Base-by-base conservation (phyloP, 2,329 filamentous ascomycete genomes). In the Plenodomus tracheiphilus region DNA sequence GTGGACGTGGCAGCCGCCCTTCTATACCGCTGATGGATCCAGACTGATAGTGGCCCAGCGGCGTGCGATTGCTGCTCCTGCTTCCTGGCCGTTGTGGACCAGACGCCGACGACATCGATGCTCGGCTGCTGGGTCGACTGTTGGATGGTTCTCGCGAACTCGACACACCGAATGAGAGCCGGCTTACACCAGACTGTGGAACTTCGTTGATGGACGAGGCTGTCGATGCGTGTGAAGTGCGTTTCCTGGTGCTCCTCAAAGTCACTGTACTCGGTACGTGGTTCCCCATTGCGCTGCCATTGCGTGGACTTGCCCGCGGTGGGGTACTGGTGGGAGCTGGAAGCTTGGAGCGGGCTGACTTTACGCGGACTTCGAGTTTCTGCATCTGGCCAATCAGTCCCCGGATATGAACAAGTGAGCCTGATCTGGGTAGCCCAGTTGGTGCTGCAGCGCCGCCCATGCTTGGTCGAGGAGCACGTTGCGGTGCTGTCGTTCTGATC, bases 311-410 rank as follows among this genome's bases (percentile, higher is more conserved):
- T 4, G 83, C 81, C 40, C 87, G 85, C 16, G 92, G 91, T 4
- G 92, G 91, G 0, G 88, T 94, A 46, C 79, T 81, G 7, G 84
- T 81, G 2, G 92, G 90, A 1, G 88, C 90, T 2, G 94, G 94
- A 17, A 99, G 82, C 74, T 94, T 96, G 34, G 93, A 97, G 60
- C 91, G 86, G 16, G 88, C 94, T 19, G 87, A 91, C 53, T 97
- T 91, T 9, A 99, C 93, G 38, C 94, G 85, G 55, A 94, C 90
- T 72, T 97, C 94, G 53, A 99, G 85, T 59, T 91, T 89, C 74
- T 97, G 91, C 91, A 97, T 97, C 75, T 97, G 94, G 21, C 91
- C 92, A 49, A 95, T 96, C 57, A 99, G 85, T 22, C 87, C 88
- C 56, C 93, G 90, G 65, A 99, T 96, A 70, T 99, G 94, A 58